Base-by-base conservation (phyloP, 2,329 filamentous ascomycete species). In the Elsinoe ampelina region DNA sequence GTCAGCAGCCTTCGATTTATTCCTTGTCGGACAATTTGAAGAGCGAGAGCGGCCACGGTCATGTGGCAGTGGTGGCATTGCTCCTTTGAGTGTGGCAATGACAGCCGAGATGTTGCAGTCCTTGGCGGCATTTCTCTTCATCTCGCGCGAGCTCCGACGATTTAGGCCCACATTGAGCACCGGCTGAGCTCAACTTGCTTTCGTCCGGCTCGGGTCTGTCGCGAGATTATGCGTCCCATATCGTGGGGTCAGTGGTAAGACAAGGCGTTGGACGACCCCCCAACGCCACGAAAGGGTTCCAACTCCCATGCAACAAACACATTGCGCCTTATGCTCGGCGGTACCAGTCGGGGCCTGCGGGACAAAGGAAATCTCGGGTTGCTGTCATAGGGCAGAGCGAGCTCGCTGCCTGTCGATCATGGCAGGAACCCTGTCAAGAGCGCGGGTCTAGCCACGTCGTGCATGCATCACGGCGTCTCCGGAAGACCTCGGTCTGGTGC, bases 381-480 rank as follows among this genome's bases (percentile, higher is more conserved):
- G 26, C 26, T 30, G 26, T 30, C 26, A 30, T 30, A 30, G 26
- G 26, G 26, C 26, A 30, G 26, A 30, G 26, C 26, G 30, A 35
- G 26, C 32, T 50, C 30, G 45, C 45, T 50, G 45, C 45, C 45
- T 50, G 45, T 50, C 45, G 45, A 50, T 50, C 45, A 50, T 35
- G 19, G 17, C 6, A 22, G 20, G 17, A 30, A 45, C 41, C 41
- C 20, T 45, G 41, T 11, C n/a, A 30, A 22, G 41, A 3, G n/a
- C 30, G n/a, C 30, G 13, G 5, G 5, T 35, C 32, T 50, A 13
- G 26, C 32, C 45, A 50, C 22, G 45, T 34, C 45, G 34, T 50
- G 36, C 36, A n/a, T 39, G 13, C 36, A 19, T 39, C 13, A 19
- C 17, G 17, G 36, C 36, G 26, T 39, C 11, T 11, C n/a, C 45